These are phyloP conservation scores for Apiospora koreana DNA, from an alignment of 2,329 filamentous ascomycete species.

Conservation along the genomic window DNA sequence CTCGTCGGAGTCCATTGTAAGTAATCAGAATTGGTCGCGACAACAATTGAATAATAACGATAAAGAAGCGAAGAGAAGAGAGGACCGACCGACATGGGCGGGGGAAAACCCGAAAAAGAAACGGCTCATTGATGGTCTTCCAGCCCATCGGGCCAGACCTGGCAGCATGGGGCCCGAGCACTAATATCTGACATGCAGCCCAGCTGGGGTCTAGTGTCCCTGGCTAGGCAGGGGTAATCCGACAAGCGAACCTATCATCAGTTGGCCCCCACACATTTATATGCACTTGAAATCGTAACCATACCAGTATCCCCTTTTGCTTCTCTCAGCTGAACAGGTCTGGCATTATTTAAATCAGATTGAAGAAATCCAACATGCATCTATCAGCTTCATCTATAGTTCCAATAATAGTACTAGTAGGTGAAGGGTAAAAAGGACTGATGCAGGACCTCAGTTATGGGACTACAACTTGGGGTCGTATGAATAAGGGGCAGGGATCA, in stretches of 20 bases:
- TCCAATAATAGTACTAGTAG: too few relatives aligned
- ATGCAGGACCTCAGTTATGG: too few relatives aligned
- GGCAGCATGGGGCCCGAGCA: not conserved
- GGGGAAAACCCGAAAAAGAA: not conserved
- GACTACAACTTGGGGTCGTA: too few relatives aligned
- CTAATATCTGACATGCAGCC: slow-evolving; percentile 3
- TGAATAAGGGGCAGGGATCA: too few relatives aligned
- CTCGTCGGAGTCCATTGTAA: not conserved
- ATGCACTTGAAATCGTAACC: too few relatives aligned
- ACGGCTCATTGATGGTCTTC: not conserved
- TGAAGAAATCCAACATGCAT: too few relatives aligned
- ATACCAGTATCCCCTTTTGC: too few relatives aligned
- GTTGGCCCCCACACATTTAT: not conserved
- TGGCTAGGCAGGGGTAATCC: not conserved
- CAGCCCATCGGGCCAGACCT: not conserved
- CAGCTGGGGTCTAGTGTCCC: not conserved
- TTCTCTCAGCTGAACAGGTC: too few relatives aligned
- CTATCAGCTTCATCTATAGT: too few relatives aligned
- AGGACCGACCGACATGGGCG: not conserved
- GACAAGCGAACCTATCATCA: not conserved
- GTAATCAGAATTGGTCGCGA: not conserved
- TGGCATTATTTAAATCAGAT: too few relatives aligned
- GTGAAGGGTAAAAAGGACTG: too few relatives aligned
- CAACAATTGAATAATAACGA: not conserved
- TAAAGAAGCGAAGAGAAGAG: not conserved